Evolutionary conservation across 306 rosid genomes (phyloP).

Genomic region (Fragaria nilgerrensis): DNA sequence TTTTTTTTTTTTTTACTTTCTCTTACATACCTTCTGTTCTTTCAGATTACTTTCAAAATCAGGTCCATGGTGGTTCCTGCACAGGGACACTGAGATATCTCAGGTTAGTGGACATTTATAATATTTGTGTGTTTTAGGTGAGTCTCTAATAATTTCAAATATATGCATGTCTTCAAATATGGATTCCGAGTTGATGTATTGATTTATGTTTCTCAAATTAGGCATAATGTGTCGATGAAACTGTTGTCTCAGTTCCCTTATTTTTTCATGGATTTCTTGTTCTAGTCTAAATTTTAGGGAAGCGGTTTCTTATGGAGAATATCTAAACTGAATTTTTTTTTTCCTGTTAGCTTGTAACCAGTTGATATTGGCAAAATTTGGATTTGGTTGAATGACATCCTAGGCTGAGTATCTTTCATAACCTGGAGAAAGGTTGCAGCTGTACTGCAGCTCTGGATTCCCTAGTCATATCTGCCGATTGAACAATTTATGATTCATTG

Average conservation of each 20-base stretch:
- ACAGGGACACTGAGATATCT: constrained; percentile 42
- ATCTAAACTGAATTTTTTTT: neutral
- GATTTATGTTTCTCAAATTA: neutral
- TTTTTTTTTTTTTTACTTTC: constrained; percentile 3
- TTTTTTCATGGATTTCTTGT: neutral
- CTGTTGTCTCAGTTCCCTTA: neutral
- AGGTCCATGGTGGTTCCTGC: constrained; percentile 96
- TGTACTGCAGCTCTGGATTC: neutral
- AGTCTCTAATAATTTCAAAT: neutral
- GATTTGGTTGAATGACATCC: constrained; percentile 17
- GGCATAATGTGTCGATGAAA: neutral
- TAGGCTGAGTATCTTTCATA: neutral
- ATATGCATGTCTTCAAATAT: neutral
- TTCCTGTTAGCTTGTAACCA: constrained; percentile 19
- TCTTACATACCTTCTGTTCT: constrained; percentile 15
- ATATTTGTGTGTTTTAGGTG: neutral
- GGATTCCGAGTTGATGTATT: neutral
- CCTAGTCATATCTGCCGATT: neutral
- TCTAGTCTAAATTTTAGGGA: neutral
- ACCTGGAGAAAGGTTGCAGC: constrained; percentile 1
- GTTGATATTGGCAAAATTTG: constrained; percentile 17
- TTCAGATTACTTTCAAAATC: constrained; percentile 71
- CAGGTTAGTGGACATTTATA: constrained; percentile 44
- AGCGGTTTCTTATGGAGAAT: neutral
- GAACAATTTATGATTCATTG: neutral